Evolutionary conservation across 305 asterid species (phyloP).

Genomic region (Nicotiana rustica): DNA sequence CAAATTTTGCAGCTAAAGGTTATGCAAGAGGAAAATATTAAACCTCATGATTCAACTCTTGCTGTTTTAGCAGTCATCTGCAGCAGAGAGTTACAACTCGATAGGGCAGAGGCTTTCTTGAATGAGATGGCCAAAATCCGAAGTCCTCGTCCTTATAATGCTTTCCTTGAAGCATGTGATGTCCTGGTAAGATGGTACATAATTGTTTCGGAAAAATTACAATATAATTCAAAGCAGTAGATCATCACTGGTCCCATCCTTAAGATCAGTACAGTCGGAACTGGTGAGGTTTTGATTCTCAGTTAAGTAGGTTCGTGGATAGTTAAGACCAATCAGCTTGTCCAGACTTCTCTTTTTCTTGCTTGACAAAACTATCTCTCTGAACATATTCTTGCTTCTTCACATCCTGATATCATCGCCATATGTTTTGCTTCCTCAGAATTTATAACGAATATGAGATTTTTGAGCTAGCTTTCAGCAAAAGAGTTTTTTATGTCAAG

Average conservation of each 20-base stretch:
- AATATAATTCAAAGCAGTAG: slow-evolving; percentile 1
- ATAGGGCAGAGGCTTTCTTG: slow-evolving; percentile 77
- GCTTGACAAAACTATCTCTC: slow-evolving; percentile 22
- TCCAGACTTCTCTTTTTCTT: neutral
- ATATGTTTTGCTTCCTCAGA: neutral
- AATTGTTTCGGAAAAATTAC: neutral
- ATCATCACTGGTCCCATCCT: slow-evolving; percentile 29
- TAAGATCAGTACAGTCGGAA: slow-evolving; percentile 23
- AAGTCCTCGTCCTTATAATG: slow-evolving; percentile 63
- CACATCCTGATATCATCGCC: neutral
- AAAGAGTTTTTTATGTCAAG: neutral
- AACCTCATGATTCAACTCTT: slow-evolving; percentile 77
- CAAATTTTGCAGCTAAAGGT: slow-evolving; percentile 67
- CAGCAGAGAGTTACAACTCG: slow-evolving; percentile 72
- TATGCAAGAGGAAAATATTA: slow-evolving; percentile 76
- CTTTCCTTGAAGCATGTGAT: slow-evolving; percentile 84
- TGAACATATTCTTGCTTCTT: slow-evolving; percentile 21
- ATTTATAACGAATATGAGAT: slow-evolving; percentile 5
- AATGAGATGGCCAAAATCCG: slow-evolving; percentile 56
- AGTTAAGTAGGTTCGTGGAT: slow-evolving; percentile 21
- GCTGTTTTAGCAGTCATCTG: slow-evolving; percentile 79
- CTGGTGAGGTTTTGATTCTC: neutral
- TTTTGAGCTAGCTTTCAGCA: slow-evolving; percentile 13
- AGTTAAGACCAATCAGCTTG: neutral
- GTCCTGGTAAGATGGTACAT: slow-evolving; percentile 53